Base-by-base conservation (phyloP, 1,139 yeast species). In the Taphrina flavorubra region DNA sequence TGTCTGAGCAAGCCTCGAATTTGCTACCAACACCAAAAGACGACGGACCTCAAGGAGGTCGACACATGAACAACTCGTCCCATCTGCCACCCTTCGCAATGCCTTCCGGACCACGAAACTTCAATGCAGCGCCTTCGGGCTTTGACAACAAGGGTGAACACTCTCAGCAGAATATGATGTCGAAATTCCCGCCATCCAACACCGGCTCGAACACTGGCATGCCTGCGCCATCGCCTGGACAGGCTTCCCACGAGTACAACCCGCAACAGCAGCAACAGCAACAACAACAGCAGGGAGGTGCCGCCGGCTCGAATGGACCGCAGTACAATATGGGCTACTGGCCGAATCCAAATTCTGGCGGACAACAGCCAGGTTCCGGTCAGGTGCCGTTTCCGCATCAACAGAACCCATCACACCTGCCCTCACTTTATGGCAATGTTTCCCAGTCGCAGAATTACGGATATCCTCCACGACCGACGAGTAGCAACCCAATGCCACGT, bases 41-140 rank as follows among this genome's bases (percentile, higher is more conserved):
- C 14, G 49, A 37, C 46, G 60, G 60, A 39, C 46, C 60, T 40
- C 49, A 37, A 40, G 49, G 49, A 37, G 53, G 60, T 18, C 67
- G 67, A 14, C 53, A 58, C 14, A 40, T 34, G 42, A 63, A 49
- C 59, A 63, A 49, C 59, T 34, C 60, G 6, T 63, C 67, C 10
- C 67, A 63, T 20, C 44, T 63, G 40, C 67, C 67, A 47, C 67
- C 67, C 14, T 63, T 63, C 61, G 44, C 39, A 6, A 31, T 63
- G 47, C 67, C 67, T 4, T 16, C 61, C 11, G 51, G 67, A 47
- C 59, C 67, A 25, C 42, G 62, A 44, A 46, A 20, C 51, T 58
- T 58, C 31, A 44, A 42, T 18, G 34, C 37, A 13, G 51, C 62
- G 39, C 53, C 62, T 8, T 37, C 47, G 18, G 40, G 49, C 60